Evolutionary conservation across 2,329 filamentous ascomycete genomes (phyloP), one percentile per base, ranked within the genome.

Genomic region (Ilyonectria destructans): DNA sequence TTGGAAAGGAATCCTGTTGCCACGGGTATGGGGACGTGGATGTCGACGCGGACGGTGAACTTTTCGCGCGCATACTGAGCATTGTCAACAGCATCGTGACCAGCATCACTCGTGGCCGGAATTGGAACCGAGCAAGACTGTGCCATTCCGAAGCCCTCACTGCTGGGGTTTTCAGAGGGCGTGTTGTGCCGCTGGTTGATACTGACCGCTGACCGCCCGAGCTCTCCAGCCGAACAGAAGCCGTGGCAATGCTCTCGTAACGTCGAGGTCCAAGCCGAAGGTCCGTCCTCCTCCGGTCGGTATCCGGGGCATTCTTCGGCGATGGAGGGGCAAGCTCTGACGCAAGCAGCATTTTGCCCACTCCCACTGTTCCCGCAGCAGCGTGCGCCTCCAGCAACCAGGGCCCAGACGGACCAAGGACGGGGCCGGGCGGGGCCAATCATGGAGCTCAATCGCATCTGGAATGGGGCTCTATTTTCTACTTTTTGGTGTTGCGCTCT

Each of bases 241-340:
- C 71, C 70, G 64, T 68, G 68, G 68, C 58, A 48, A 37, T 54
- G 15, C 17, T 37, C 70, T 75, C 72, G 70, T 69, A 71, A 69
- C 58, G 58, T 73, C 69, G 66, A 72, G 59, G 55, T 29, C 60
- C 66, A 64, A 74, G 70, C 74, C 74, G 74, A 75, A 75, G 64
- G 65, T 66, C 68, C 68, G 74, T 65, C 60, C 68, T 56, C 40
- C 64, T 75, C 73, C 73, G 74, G 73, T 75, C 74, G 74, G 74
- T 75, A 65, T 74, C 74, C 74, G 73, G 74, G 71, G 64, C 63
- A 61, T 55, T 69, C 46, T 59, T 75, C 73, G 71, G 73, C 67
- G 70, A 73, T 75, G 73, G 65, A 61, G 72, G 59, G 57, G 48
- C 54, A 66, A 52, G 40, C 58, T 71, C 71, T 75, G 71, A 75